Percentiles rank a stretch among this genome's conserved stretches.
Evolutionary conservation across 805 yeast genomes (phyloP).

Genomic region (Citeromyces matritensis): DNA sequence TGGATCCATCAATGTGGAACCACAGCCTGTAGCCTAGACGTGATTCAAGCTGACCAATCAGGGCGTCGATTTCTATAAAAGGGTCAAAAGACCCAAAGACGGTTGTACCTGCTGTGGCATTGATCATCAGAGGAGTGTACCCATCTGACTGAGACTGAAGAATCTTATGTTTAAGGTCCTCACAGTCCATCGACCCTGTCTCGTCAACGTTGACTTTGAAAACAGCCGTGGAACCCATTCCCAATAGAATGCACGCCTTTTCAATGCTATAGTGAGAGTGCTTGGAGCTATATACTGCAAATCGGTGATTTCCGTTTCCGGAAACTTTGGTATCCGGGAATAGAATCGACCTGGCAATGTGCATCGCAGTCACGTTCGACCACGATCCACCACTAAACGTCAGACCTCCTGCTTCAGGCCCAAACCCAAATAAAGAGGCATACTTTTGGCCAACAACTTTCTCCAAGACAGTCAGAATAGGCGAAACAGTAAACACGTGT

Average conservation of each 20-base stretch:
- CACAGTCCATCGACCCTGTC: slow-evolving; percentile 41
- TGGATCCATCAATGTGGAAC: slow-evolving; percentile 81
- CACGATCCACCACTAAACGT: slow-evolving; percentile 84
- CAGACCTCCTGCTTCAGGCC: slow-evolving; percentile 55
- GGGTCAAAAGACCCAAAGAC: slow-evolving; percentile 78
- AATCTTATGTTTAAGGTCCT: slow-evolving; percentile 29
- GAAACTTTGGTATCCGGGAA: slow-evolving; percentile 54
- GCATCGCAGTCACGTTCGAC: slow-evolving; percentile 70
- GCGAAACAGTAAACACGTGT: slow-evolving; percentile 77
- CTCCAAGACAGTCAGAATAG: slow-evolving; percentile 64
- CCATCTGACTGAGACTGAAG: slow-evolving; percentile 29
- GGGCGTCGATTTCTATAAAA: slow-evolving; percentile 31
- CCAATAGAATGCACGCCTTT: slow-evolving; percentile 66
- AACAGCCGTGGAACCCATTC: slow-evolving; percentile 49
- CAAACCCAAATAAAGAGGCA: slow-evolving; percentile 46
- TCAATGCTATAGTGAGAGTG: slow-evolving; percentile 75
- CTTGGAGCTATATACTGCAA: slow-evolving; percentile 56
- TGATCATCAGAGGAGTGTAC: slow-evolving; percentile 56
- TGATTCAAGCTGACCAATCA: slow-evolving; percentile 41
- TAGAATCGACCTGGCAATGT: slow-evolving; percentile 52
- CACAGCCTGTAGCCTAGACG: slow-evolving; percentile 49
- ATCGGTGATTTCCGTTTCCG: slow-evolving; percentile 38
- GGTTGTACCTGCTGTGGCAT: slow-evolving; percentile 83
- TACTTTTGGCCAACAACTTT: slow-evolving; percentile 52
- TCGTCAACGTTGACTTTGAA: slow-evolving; percentile 44